Evolutionary conservation across 129 eudicot genomes (phyloP).

Genomic region (Tanacetum coccineum): DNA sequence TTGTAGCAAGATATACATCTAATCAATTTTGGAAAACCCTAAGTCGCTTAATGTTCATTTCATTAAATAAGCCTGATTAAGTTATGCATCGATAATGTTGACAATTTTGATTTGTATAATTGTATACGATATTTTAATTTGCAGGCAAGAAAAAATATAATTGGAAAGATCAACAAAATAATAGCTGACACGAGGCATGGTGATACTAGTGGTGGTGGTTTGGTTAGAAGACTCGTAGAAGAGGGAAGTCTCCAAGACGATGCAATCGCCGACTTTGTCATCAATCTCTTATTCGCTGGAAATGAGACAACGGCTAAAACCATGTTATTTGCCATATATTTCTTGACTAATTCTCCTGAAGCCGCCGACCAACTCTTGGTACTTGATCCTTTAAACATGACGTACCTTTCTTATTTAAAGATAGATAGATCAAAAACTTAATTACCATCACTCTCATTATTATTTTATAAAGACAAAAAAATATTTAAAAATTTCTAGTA

Average conservation of each 20-base stretch:
- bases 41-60: too few species aligned
- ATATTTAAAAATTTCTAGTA: too few species aligned
- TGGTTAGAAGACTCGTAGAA: conserved; percentile 57
- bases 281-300: conserved; percentile 77
- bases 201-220: conserved; percentile 38
- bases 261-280: conserved; percentile 63
- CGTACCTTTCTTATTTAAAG: too few species aligned
- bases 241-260: conserved; percentile 65
- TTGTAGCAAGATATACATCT: too few species aligned
- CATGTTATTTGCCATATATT: conserved; percentile 78
- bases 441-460: too few species aligned
- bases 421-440: too few species aligned
- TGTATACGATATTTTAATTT: not conserved
- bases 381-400: not conserved
- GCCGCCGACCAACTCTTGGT: conserved; percentile 60
- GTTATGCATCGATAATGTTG: too few species aligned
- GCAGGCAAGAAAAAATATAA: conserved; percentile 72
- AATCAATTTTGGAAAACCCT: too few species aligned
- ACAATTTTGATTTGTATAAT: too few species aligned
- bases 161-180: conserved; percentile 47
- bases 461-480: too few species aligned
- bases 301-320: conserved; percentile 85
- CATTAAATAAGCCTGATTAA: too few species aligned
- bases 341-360: conserved; percentile 52
- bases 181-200: conserved; percentile 26